Evolutionary conservation across 768 basidiomycete species (phyloP).

Genomic region (Nidularia sp.): DNA sequence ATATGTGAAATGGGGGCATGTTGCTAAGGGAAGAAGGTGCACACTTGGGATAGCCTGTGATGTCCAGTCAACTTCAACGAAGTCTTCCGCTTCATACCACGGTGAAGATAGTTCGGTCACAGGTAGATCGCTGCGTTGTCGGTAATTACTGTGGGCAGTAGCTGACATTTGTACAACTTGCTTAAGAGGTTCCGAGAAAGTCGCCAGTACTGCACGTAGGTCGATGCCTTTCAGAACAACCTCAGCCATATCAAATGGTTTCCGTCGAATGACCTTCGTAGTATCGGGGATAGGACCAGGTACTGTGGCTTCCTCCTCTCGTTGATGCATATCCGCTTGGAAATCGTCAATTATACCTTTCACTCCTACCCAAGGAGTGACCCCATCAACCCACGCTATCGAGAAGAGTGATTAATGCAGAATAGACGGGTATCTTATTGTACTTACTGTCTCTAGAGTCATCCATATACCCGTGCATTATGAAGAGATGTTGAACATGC

Average conservation of each 20-base stretch:
- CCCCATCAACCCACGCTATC: constrained; percentile 73
- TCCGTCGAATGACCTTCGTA: constrained; percentile 63
- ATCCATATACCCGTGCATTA: constrained; percentile 86
- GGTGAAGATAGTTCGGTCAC: constrained; percentile 36
- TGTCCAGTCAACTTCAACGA: constrained; percentile 71
- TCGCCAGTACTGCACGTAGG: constrained; percentile 72
- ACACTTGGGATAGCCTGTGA: constrained; percentile 51
- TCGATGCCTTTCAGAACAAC: constrained; percentile 75
- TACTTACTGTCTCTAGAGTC: constrained; percentile 62
- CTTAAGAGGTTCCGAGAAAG: constrained; percentile 72
- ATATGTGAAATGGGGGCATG: constrained; percentile 81
- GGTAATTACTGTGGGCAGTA: constrained; percentile 45
- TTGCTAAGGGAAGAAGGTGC: constrained; percentile 67
- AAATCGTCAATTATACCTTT: constrained; percentile 81
- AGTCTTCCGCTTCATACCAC: constrained; percentile 84
- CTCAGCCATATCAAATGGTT: constrained; percentile 86
- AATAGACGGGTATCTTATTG: too few relatives aligned
- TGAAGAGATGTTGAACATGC: constrained; percentile 68
- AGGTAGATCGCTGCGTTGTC: constrained; percentile 41
- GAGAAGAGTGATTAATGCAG: neutral
- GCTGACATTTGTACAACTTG: constrained; percentile 45
- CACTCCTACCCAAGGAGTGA: constrained; percentile 77
- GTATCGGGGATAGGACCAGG: constrained; percentile 52
- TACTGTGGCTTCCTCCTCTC: constrained; percentile 73
- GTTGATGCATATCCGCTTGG: constrained; percentile 89